These are phyloP conservation scores for Raphanus raphanistrum DNA, from an alignment of 345 rosid species.

Conservation along the genomic window DNA sequence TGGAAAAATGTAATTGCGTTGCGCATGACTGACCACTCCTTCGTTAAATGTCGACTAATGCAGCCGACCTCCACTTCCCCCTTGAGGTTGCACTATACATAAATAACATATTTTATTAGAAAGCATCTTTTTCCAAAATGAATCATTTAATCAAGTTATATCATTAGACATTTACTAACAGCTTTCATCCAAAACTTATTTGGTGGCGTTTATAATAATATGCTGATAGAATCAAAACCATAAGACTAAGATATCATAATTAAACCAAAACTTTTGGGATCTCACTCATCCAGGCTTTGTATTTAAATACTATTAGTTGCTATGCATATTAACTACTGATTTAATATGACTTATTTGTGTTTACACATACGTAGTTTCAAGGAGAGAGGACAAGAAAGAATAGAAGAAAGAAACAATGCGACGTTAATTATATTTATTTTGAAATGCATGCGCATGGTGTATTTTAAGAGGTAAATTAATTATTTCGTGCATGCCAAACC, in stretches of 20 bases:
- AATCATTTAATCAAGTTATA: not conserved
- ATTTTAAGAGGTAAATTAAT: not conserved
- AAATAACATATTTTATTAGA: not conserved
- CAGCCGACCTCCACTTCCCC: constrained; percentile 41
- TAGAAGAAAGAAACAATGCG: not conserved
- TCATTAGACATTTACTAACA: not conserved
- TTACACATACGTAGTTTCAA: not conserved
- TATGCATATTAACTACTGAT: not conserved
- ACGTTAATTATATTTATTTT: not conserved
- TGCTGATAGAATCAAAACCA: not conserved
- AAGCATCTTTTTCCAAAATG: not conserved
- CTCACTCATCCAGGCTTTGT: constrained; percentile 6
- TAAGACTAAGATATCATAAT: not conserved
- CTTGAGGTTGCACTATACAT: not conserved
- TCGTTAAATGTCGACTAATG: constrained; percentile 36
- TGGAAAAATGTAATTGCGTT: constrained; percentile 32
- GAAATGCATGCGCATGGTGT: constrained; percentile 25
- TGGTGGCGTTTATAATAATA: not conserved
- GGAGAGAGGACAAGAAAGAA: not conserved
- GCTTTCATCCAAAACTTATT: not conserved
- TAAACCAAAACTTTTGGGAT: not conserved
- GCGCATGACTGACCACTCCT: constrained; percentile 36
- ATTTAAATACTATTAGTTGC: not conserved
- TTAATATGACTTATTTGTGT: not conserved
- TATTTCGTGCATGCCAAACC: constrained; percentile 25